phyloP scores from a whole-genome alignment of 2,329 filamentous ascomycete species.

The Ilyonectria destructans region DNA sequence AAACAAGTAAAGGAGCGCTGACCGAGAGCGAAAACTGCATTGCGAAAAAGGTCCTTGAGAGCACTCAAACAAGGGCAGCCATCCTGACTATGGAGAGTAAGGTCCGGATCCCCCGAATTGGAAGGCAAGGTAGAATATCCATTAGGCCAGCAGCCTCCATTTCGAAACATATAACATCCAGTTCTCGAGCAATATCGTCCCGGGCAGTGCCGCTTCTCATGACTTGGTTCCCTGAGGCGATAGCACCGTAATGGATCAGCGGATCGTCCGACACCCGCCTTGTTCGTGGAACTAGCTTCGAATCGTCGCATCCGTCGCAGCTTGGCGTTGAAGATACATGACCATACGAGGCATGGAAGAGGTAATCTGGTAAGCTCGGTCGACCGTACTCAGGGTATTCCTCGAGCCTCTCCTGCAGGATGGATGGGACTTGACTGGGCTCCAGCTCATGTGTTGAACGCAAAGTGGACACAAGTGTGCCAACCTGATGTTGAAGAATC shows the following conservation, averaged over 20 bases:
- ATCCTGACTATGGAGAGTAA: too few species aligned
- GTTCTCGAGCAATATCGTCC: not conserved
- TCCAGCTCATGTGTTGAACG: slow-evolving; percentile 20
- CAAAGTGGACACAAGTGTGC: slow-evolving; percentile 30
- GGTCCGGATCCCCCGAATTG: too few species aligned
- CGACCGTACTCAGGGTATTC: not conserved
- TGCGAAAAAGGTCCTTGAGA: slow-evolving; percentile 45
- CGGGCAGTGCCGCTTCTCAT: not conserved
- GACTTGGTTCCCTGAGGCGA: not conserved
- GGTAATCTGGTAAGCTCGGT: not conserved
- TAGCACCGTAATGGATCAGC: not conserved
- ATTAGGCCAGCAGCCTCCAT: slow-evolving; percentile 2
- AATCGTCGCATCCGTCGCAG: not conserved
- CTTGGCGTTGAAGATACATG: not conserved
- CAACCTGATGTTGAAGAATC: not conserved
- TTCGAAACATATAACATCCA: not conserved
- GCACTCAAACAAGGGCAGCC: slow-evolving; percentile 25
- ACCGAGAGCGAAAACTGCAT: slow-evolving; percentile 37
- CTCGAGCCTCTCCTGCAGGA: not conserved
- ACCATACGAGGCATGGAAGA: not conserved
- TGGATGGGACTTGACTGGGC: not conserved
- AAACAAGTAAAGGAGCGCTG: slow-evolving; percentile 42
- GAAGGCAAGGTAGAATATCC: not conserved
- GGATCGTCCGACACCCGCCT: not conserved
- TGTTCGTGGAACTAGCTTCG: not conserved